Percentiles rank a stretch among this genome's conserved stretches.
Evolutionary conservation across 148 eudicot genomes (phyloP).

Genomic region (Simmondsia chinensis): DNA sequence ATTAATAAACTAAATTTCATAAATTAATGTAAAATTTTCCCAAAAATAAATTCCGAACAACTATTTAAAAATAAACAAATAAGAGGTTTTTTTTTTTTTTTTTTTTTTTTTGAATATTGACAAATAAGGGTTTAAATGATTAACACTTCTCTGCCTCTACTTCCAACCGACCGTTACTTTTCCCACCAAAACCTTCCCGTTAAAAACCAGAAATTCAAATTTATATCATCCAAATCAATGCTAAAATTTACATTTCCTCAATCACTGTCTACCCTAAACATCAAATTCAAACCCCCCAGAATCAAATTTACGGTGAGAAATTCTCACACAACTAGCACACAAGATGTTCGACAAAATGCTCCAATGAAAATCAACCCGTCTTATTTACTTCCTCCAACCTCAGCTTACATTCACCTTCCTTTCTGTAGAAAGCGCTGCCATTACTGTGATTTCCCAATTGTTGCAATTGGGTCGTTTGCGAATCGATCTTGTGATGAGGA

Average conservation of each 20-base stretch:
- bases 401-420: constrained; percentile 92
- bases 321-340: constrained; percentile 25
- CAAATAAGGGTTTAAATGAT: too few relatives aligned
- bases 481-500: constrained; percentile 33
- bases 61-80: too few relatives aligned
- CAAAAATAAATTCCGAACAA: too few relatives aligned
- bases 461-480: constrained; percentile 66
- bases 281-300: constrained; percentile 23
- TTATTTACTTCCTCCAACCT: constrained; percentile 55
- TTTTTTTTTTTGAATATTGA: too few relatives aligned
- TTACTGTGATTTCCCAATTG: constrained; percentile 88
- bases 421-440: constrained; percentile 97
- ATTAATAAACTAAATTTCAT: too few relatives aligned
- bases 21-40: too few relatives aligned
- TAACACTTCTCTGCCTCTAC: too few relatives aligned
- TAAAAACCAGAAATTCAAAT: too few relatives aligned
- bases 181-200: too few relatives aligned
- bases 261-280: constrained; percentile 20
- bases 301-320: constrained; percentile 5
- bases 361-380: constrained; percentile 18
- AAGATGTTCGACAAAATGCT: constrained; percentile 83
- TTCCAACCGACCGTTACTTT: too few relatives aligned
- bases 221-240: too few relatives aligned
- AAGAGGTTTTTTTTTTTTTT: too few relatives aligned
- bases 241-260: constrained; percentile 35